These are phyloP conservation scores for Aspergillus novofumigatus DNA, from an alignment of 2,329 filamentous ascomycete species.

Conservation along the genomic window DNA sequence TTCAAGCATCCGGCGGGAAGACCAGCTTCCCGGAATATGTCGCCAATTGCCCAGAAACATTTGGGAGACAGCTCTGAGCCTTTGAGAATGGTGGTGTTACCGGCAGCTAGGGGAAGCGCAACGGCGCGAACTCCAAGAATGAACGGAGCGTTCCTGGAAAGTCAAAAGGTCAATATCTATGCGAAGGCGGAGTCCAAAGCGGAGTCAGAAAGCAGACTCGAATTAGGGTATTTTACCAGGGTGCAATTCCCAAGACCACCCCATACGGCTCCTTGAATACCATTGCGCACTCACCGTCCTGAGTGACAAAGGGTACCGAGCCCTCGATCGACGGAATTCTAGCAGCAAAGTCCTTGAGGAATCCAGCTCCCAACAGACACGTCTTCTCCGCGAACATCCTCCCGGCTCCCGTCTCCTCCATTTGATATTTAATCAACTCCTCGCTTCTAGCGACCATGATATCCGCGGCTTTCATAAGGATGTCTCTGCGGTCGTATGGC, in stretches of 20 bases:
- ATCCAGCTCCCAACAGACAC: slow-evolving; percentile 29
- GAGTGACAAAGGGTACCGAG: slow-evolving; percentile 43
- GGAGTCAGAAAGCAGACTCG: background rate
- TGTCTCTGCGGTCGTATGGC: slow-evolving; percentile 59
- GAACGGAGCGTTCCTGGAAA: slow-evolving; percentile 50
- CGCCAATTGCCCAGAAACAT: slow-evolving; percentile 59
- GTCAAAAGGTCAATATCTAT: background rate
- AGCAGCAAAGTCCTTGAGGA: slow-evolving; percentile 51
- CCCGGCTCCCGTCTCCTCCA: slow-evolving; percentile 53
- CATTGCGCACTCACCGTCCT: slow-evolving; percentile 56
- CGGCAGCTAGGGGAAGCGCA: slow-evolving; percentile 61
- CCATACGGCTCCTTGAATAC: slow-evolving; percentile 73
- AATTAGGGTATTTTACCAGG: slow-evolving; percentile 58
- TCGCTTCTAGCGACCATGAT: slow-evolving; percentile 51
- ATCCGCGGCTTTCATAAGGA: slow-evolving; percentile 50
- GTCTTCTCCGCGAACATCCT: slow-evolving; percentile 35
- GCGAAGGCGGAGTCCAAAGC: background rate
- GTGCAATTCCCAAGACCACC: slow-evolving; percentile 72
- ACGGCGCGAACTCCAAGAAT: slow-evolving; percentile 49
- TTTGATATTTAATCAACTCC: slow-evolving; percentile 60
- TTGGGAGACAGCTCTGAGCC: slow-evolving; percentile 65
- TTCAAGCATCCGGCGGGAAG: slow-evolving; percentile 73
- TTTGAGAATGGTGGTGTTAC: slow-evolving; percentile 74
- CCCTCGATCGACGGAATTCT: slow-evolving; percentile 47
- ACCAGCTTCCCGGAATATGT: slow-evolving; percentile 67